A percentile compares a stretch with the other conserved stretches of the same genome.
phyloP scores from a whole-genome alignment of 805 yeast genomes.

The Lipomyces sp. region DNA sequence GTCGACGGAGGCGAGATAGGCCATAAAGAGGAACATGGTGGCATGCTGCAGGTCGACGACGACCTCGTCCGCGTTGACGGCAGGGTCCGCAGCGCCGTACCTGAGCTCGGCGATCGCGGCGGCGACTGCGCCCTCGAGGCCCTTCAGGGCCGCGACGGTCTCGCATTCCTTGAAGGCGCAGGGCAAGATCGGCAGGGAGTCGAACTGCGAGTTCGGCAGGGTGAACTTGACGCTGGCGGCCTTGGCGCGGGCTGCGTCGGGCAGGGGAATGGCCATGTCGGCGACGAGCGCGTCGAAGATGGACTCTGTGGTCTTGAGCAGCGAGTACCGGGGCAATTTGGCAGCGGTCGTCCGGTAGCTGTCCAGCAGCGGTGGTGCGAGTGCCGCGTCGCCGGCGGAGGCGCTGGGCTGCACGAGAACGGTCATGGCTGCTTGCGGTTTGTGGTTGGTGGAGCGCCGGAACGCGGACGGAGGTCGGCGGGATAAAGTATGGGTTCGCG shows the following conservation, averaged over 20 bases:
- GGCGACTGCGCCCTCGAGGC: conserved; percentile 32
- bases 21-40: conserved; percentile 37
- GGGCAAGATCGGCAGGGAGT: conserved; percentile 31
- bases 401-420: no score
- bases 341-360: no score
- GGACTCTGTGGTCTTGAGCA: conserved; percentile 1
- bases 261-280: conserved; percentile 1
- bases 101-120: conserved; percentile 29
- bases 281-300: conserved; percentile 5
- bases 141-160: conserved; percentile 35
- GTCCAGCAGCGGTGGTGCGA: background rate
- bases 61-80: conserved; percentile 6
- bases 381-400: no score
- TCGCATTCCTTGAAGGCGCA: conserved; percentile 36
- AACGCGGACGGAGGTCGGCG: no score
- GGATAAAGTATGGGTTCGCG: no score
- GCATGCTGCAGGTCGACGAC: conserved; percentile 36
- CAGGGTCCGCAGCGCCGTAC: conserved; percentile 23
- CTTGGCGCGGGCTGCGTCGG: background rate
- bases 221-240: background rate
- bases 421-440: no score
- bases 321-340: background rate
- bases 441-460: no score
- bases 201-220: background rate
- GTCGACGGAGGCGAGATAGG: conserved; percentile 38